These are phyloP conservation scores for Trametes sanguinea DNA, from an alignment of 768 basidiomycete species.

Conservation along the genomic window DNA sequence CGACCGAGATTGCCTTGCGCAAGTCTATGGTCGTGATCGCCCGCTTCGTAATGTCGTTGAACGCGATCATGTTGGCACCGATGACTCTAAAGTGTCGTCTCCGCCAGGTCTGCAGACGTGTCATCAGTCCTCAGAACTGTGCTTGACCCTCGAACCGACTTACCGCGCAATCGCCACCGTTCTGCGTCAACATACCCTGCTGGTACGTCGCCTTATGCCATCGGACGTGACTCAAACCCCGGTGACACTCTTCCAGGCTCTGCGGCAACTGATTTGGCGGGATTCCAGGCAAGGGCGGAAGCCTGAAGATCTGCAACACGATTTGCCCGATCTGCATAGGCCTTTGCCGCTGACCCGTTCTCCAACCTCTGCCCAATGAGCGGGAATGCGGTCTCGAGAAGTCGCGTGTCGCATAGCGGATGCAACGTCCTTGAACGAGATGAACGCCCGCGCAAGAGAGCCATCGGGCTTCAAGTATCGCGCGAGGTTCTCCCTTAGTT, in stretches of 20 bases:
- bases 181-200: slow-evolving; percentile 90
- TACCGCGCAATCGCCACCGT: slow-evolving; percentile 90
- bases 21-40: slow-evolving; percentile 89
- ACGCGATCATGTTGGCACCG: slow-evolving; percentile 84
- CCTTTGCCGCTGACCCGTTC: slow-evolving; percentile 55
- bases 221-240: slow-evolving; percentile 83
- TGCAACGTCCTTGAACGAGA: slow-evolving; percentile 88
- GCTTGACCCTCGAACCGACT: slow-evolving; percentile 33
- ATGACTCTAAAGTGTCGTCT: slow-evolving; percentile 82
- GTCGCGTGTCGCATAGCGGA: slow-evolving; percentile 77
- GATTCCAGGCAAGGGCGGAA: slow-evolving; percentile 87
- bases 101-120: slow-evolving; percentile 64
- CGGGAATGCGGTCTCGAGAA: slow-evolving; percentile 83
- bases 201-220: slow-evolving; percentile 97
- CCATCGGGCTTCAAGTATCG: slow-evolving; percentile 83
- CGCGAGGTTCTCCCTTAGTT: slow-evolving; percentile 73
- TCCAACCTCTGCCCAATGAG: slow-evolving; percentile 76
- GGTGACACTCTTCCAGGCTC: slow-evolving; percentile 89
- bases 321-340: slow-evolving; percentile 84
- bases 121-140: slow-evolving; percentile 2
- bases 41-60: slow-evolving; percentile 91
- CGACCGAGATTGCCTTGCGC: slow-evolving; percentile 75
- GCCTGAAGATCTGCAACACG: slow-evolving; percentile 84
- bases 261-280: slow-evolving; percentile 79
- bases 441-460: slow-evolving; percentile 84